Conservation (phyloP, 2,329 filamentous ascomycete species). For the Hypoxylon sp. region DNA sequence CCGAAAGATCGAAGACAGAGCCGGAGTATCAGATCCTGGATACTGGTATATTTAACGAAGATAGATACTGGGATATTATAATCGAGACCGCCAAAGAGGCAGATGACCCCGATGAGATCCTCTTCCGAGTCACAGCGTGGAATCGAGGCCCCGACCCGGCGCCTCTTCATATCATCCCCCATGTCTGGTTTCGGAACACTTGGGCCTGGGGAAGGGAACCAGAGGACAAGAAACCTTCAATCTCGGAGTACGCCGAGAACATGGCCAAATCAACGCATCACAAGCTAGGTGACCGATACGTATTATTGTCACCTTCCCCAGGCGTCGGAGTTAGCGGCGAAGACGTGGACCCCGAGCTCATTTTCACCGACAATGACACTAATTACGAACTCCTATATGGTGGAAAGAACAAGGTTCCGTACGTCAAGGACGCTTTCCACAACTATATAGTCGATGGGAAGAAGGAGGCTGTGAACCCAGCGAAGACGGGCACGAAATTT, state of each 20-base stretch:
- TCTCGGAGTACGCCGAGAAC: constrained; percentile 75
- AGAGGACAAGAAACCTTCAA: constrained; percentile 82
- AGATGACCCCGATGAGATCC: constrained; percentile 90
- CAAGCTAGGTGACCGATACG: constrained; percentile 85
- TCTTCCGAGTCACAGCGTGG: constrained; percentile 96
- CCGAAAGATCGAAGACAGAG: constrained; percentile 79
- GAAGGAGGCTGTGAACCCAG: constrained; percentile 85
- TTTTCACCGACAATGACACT: constrained; percentile 97
- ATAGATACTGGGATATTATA: constrained; percentile 96
- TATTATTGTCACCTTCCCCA: constrained; percentile 90
- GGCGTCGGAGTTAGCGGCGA: constrained; percentile 83
- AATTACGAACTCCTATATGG: constrained; percentile 85
- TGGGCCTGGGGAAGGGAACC: constrained; percentile 93
- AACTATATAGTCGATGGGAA: constrained; percentile 86
- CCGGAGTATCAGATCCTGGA: constrained; percentile 93
- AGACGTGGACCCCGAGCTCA: constrained; percentile 85
- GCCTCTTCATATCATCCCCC: constrained; percentile 92
- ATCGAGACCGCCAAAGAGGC: constrained; percentile 96
- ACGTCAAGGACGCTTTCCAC: constrained; percentile 97
- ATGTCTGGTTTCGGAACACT: constrained; percentile 97
- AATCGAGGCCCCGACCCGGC: constrained; percentile 93
- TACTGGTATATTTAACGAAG: constrained; percentile 88
- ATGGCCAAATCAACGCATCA: constrained; percentile 83
- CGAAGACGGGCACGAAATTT: constrained; percentile 85
- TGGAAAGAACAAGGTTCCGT: constrained; percentile 83